These are phyloP conservation scores for Rusavskia elegans DNA, from an alignment of 495 filamentous ascomycete species.

Conservation along the genomic window DNA sequence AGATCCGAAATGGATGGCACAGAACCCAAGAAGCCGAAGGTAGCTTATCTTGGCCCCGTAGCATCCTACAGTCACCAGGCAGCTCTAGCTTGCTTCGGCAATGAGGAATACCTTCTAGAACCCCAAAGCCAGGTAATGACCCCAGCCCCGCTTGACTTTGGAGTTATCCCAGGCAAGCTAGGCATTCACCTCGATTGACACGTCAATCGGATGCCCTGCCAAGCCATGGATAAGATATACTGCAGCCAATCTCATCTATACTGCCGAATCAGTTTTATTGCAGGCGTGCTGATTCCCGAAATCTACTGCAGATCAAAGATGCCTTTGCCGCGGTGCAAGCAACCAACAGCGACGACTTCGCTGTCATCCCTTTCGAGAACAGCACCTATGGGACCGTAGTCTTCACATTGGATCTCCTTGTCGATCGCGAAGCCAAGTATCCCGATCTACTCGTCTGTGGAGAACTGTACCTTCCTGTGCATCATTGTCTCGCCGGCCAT, in stretches of 20 bases:
- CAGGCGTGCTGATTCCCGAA: no score
- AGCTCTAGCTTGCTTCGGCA: slow-evolving; percentile 44
- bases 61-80: slow-evolving; percentile 91
- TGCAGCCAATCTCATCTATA: no score
- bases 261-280: no score
- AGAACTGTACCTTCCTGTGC: slow-evolving; percentile 71
- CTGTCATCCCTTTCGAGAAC: slow-evolving; percentile 92
- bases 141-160: no score
- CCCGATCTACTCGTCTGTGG: slow-evolving; percentile 54
- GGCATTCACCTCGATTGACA: no score
- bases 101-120: slow-evolving; percentile 33
- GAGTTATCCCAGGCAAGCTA: no score
- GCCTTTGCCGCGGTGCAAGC: slow-evolving; percentile 67
- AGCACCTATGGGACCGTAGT: slow-evolving; percentile 85
- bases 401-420: slow-evolving; percentile 73
- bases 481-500: slow-evolving; percentile 63
- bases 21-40: slow-evolving; percentile 12
- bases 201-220: no score
- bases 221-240: no score
- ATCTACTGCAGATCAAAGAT: slow-evolving; percentile 51
- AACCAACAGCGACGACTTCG: slow-evolving; percentile 35
- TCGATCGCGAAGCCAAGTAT: slow-evolving; percentile 46
- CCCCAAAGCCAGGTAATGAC: slow-evolving; percentile 46
- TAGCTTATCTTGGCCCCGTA: slow-evolving; percentile 71
- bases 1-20: no score